phyloP scores from a whole-genome alignment of 2,329 filamentous ascomycete genomes.

The Simplicillium sp. region DNA sequence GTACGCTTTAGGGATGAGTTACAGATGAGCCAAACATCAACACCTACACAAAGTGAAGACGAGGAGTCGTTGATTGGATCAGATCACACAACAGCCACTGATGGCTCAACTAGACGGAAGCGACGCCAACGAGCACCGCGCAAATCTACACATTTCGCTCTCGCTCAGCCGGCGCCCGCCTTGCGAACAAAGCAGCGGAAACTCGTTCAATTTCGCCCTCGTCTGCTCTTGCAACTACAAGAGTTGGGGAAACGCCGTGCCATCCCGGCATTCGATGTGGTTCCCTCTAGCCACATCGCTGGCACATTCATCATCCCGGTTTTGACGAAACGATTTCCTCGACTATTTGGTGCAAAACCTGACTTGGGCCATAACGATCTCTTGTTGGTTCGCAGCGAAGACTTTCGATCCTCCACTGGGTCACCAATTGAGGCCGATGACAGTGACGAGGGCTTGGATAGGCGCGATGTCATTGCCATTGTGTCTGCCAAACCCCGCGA shows the following conservation, averaged over 20 bases:
- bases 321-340: conserved; percentile 51
- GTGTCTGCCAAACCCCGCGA: conserved; percentile 48
- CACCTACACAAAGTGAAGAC: conserved; percentile 35
- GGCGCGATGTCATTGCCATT: conserved; percentile 53
- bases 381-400: conserved; percentile 60
- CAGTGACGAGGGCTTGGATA: conserved; percentile 34
- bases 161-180: conserved; percentile 58
- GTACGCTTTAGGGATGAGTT: conserved; percentile 37
- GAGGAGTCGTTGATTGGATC: conserved; percentile 31
- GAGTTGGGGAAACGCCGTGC: conserved; percentile 53
- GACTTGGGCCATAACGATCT: conserved; percentile 60
- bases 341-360: conserved; percentile 53
- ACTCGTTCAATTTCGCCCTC: conserved; percentile 57
- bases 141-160: conserved; percentile 52
- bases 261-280: conserved; percentile 61
- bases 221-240: conserved; percentile 63
- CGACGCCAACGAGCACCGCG: conserved; percentile 36
- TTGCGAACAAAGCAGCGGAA: conserved; percentile 52
- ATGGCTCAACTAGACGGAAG: conserved; percentile 23
- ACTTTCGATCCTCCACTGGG: conserved; percentile 37
- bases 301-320: conserved; percentile 47
- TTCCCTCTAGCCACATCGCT: conserved; percentile 54
- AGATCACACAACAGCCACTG: conserved; percentile 25
- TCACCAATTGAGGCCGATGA: conserved; percentile 25
- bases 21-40: conserved; percentile 16